phyloP scores from a whole-genome alignment of 768 basidiomycete genomes.

The Nidularia pulvinata region DNA sequence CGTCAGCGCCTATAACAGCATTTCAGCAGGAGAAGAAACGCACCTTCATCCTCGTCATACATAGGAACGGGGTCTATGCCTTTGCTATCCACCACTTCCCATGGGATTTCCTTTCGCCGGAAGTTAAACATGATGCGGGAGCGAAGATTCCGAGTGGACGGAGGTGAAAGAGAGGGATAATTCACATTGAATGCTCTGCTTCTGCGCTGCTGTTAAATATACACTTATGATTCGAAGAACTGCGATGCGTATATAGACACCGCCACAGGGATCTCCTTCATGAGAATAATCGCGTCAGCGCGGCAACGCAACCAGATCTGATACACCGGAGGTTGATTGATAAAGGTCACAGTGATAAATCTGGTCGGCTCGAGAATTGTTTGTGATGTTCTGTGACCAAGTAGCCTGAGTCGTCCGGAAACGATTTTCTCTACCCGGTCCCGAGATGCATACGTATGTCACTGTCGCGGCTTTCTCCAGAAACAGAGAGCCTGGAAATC shows the following conservation, averaged over 20 bases:
- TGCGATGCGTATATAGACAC: conserved; percentile 1
- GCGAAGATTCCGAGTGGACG: background rate
- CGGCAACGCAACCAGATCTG: background rate
- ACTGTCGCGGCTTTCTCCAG: too few relatives aligned
- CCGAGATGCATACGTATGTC: too few relatives aligned
- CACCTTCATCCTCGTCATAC: conserved; percentile 64
- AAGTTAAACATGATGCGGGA: conserved; percentile 35
- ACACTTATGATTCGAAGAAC: conserved; percentile 8
- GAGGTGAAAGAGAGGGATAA: conserved; percentile 4
- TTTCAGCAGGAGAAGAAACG: conserved; percentile 5
- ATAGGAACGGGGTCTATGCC: conserved; percentile 63
- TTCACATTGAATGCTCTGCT: conserved; percentile 16
- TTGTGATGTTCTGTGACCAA: too few relatives aligned
- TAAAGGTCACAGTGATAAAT: too few relatives aligned
- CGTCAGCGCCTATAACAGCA: conserved; percentile 1
- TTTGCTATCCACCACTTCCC: conserved; percentile 78
- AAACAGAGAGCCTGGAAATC: too few relatives aligned
- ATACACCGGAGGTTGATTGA: background rate
- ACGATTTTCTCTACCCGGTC: too few relatives aligned
- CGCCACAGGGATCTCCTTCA: conserved; percentile 11
- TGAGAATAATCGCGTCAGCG: background rate
- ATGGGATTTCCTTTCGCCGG: conserved; percentile 59
- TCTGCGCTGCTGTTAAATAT: conserved; percentile 13
- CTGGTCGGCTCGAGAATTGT: too few relatives aligned
- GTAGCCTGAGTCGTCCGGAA: too few relatives aligned